These are phyloP conservation scores for Microdochium paspali DNA, from an alignment of 2,329 filamentous ascomycete genomes.

Conservation along the genomic window DNA sequence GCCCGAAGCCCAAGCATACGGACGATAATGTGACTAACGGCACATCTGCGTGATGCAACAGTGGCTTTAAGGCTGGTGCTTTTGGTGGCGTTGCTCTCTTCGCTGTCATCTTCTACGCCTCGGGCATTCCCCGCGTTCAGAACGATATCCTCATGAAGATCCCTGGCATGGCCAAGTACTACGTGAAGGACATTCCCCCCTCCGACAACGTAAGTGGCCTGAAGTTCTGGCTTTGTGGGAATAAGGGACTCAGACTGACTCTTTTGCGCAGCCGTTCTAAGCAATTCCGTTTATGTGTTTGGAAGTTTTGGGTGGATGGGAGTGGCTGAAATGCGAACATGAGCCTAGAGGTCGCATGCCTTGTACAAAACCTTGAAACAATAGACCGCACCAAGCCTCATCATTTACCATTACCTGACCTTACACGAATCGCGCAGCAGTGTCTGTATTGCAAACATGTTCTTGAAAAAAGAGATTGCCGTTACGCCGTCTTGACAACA, in stretches of 20 bases:
- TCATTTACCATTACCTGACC: neutral
- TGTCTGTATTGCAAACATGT: neutral
- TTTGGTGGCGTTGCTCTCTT: conserved; percentile 50
- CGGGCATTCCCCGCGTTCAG: conserved; percentile 52
- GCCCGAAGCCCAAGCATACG: neutral
- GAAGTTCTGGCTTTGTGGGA: neutral
- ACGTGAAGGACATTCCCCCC: conserved; percentile 42
- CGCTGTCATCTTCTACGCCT: conserved; percentile 49
- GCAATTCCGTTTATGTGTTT: neutral
- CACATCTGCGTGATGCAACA: conserved; percentile 15
- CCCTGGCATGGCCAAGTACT: conserved; percentile 41
- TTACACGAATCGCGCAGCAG: neutral
- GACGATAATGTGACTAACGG: neutral
- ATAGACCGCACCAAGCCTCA: neutral
- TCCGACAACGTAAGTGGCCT: conserved; percentile 50
- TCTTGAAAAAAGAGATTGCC: too few species aligned
- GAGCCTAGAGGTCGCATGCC: neutral
- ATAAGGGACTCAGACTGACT: neutral
- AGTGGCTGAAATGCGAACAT: neutral
- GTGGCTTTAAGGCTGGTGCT: conserved; percentile 39
- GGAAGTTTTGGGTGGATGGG: neutral
- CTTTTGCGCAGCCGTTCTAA: neutral
- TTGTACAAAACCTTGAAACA: conserved; percentile 1
- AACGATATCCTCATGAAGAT: conserved; percentile 52
- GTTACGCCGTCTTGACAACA: too few species aligned